phyloP scores from a whole-genome alignment of 2,329 filamentous ascomycete species.

The Tolypocladium paradoxum region DNA sequence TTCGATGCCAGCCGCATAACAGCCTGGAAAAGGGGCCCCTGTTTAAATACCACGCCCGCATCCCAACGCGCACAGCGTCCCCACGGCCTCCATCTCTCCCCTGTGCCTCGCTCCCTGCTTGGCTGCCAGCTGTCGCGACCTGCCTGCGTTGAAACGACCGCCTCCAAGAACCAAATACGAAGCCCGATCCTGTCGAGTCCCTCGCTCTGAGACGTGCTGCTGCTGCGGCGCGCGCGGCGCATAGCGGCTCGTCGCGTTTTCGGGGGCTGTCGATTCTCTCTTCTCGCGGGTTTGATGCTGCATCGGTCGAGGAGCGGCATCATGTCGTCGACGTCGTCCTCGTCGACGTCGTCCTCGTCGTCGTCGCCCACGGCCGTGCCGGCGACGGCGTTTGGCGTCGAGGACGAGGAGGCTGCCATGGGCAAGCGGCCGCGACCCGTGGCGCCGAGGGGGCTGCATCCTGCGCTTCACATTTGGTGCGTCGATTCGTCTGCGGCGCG shows the following conservation, averaged over 20 bases:
- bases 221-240: background rate
- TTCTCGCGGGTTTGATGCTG: background rate
- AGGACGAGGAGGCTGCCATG: conserved; percentile 17
- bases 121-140: background rate
- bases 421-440: background rate
- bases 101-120: no score
- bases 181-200: background rate
- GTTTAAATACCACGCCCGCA: background rate
- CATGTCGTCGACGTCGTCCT: background rate
- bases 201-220: background rate
- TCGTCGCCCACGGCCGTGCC: background rate
- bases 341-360: background rate
- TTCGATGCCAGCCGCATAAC: background rate
- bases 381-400: conserved; percentile 1
- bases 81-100: no score
- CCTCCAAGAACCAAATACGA: background rate
- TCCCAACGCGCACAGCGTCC: no score
- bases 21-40: background rate
- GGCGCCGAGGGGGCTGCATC: conserved; percentile 15
- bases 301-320: background rate
- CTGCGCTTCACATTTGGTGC: conserved; percentile 22
- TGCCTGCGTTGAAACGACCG: background rate
- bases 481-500: conserved; percentile 3
- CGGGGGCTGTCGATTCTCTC: no score
- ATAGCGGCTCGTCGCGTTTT: background rate